Percentiles rank a stretch among this genome's conserved stretches.
Evolutionary conservation across 345 rosid genomes (phyloP).

Genomic region (Reutealis trisperma): DNA sequence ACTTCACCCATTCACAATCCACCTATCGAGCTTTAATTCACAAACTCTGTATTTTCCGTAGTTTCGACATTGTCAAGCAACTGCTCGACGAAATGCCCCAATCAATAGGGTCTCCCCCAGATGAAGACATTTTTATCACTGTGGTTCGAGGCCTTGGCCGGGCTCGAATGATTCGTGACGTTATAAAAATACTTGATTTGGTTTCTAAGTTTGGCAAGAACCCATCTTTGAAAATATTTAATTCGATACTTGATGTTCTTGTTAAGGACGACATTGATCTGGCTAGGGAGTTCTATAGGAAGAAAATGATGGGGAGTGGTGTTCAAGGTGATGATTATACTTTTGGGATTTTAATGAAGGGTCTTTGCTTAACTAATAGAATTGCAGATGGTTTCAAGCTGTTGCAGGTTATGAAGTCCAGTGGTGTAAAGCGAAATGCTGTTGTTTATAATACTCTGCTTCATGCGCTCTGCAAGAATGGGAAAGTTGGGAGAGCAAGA

Average conservation of each 20-base stretch:
- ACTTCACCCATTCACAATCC: conserved; percentile 69
- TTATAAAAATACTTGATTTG: conserved; percentile 54
- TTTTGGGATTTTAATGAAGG: conserved; percentile 85
- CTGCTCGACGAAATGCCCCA: conserved; percentile 92
- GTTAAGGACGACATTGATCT: conserved; percentile 84
- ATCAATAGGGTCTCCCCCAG: conserved; percentile 63
- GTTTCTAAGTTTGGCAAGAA: conserved; percentile 44
- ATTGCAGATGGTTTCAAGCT: conserved; percentile 84
- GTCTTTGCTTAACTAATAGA: conserved; percentile 86
- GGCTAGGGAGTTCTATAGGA: conserved; percentile 75
- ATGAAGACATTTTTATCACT: conserved; percentile 63
- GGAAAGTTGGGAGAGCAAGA: conserved; percentile 82
- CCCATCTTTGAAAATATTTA: conserved; percentile 70
- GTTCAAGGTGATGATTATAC: conserved; percentile 80
- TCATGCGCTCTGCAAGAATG: conserved; percentile 68
- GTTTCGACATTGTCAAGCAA: conserved; percentile 56
- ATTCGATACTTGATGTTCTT: conserved; percentile 72
- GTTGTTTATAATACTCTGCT: conserved; percentile 77
- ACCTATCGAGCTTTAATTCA: conserved; percentile 73
- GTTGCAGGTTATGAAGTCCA: conserved; percentile 65
- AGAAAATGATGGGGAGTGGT: conserved; percentile 70
- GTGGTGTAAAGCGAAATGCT: conserved; percentile 49
- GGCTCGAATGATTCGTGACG: conserved; percentile 51
- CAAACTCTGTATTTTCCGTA: conserved; percentile 61
- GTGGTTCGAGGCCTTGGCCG: conserved; percentile 69